These are phyloP conservation scores for Escovopsis weberi DNA, from an alignment of 2,329 filamentous ascomycete species.

Conservation along the genomic window DNA sequence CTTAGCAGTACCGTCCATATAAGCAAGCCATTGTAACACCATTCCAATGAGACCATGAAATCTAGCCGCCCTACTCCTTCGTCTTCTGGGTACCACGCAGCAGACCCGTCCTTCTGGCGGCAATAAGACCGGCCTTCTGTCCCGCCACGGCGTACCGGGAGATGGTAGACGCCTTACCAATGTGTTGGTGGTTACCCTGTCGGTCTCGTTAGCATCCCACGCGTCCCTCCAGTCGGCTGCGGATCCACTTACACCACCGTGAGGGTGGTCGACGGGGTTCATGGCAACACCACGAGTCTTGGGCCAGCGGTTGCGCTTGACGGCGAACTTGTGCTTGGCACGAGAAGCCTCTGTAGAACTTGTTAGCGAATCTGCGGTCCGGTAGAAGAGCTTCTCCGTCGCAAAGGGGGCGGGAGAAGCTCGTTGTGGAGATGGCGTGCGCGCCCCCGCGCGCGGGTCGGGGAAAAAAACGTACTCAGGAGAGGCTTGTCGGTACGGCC, in stretches of 20 bases:
- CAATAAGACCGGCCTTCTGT: conserved; percentile 99
- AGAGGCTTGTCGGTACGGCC: conserved; percentile 99
- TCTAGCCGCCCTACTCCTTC: conserved; percentile 64
- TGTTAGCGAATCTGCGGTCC: too few relatives aligned
- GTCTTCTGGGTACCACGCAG: conserved; percentile 99
- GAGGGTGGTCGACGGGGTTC: conserved; percentile 99
- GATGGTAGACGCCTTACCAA: conserved; percentile 99
- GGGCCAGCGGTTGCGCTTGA: conserved; percentile 99
- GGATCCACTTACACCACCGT: conserved; percentile 60
- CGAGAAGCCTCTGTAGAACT: conserved; percentile 77
- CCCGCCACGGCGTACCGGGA: conserved; percentile 93
- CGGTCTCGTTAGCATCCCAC: conserved; percentile 27
- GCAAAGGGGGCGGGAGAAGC: too few relatives aligned
- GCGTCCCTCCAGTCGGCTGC: background rate
- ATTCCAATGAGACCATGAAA: conserved; percentile 45
- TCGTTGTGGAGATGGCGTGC: too few relatives aligned
- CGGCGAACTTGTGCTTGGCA: conserved; percentile 99
- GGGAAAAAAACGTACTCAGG: conserved; percentile 50
- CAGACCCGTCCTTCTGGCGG: conserved; percentile 98
- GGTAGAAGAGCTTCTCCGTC: too few relatives aligned
- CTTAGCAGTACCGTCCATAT: conserved; percentile 36
- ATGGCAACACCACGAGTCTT: conserved; percentile 99
- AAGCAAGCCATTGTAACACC: conserved; percentile 50
- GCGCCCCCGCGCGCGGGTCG: too few relatives aligned
- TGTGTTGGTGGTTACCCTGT: conserved; percentile 99